Conservation (phyloP, 2,329 filamentous ascomycete species). For the Claviceps digitariae region DNA sequence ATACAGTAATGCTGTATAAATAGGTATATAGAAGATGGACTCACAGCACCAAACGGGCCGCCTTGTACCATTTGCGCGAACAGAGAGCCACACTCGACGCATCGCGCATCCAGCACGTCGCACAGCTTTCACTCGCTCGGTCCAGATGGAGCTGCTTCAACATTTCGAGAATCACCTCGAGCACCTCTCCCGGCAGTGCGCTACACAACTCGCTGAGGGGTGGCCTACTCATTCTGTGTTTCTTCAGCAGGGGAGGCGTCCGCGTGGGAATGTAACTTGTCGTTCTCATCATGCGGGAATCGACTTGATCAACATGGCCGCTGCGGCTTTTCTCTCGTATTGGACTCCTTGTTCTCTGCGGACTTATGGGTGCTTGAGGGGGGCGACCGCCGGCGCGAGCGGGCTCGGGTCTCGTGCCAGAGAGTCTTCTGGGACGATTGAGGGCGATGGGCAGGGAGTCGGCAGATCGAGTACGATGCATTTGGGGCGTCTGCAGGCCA, state of each 20-base stretch:
- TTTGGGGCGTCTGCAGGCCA: conserved; percentile 16
- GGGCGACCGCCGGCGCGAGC: not conserved
- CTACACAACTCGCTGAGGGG: conserved; percentile 38
- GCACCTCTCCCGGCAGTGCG: conserved; percentile 43
- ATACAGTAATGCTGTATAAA: too few relatives aligned
- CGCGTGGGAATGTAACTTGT: conserved; percentile 5
- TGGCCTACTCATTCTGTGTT: conserved; percentile 5
- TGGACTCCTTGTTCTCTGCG: conserved; percentile 8
- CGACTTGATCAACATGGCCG: conserved; percentile 26
- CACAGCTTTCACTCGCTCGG: conserved; percentile 36
- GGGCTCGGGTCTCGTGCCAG: conserved; percentile 6
- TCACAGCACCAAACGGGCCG: conserved; percentile 37
- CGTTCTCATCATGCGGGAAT: conserved; percentile 12
- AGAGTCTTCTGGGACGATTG: conserved; percentile 25
- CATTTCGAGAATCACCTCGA: conserved; percentile 41
- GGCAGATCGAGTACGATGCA: conserved; percentile 9
- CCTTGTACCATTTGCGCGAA: conserved; percentile 37
- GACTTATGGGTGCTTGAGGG: conserved; percentile 14
- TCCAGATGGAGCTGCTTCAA: conserved; percentile 38
- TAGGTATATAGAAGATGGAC: conserved; percentile 9
- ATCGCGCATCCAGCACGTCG: conserved; percentile 54
- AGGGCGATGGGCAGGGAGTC: conserved; percentile 15
- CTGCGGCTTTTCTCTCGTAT: conserved; percentile 24
- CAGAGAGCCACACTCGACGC: conserved; percentile 35
- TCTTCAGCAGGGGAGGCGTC: conserved; percentile 3